phyloP scores from a whole-genome alignment of 2,329 filamentous ascomycete species.

The Beauveria sp. region DNA sequence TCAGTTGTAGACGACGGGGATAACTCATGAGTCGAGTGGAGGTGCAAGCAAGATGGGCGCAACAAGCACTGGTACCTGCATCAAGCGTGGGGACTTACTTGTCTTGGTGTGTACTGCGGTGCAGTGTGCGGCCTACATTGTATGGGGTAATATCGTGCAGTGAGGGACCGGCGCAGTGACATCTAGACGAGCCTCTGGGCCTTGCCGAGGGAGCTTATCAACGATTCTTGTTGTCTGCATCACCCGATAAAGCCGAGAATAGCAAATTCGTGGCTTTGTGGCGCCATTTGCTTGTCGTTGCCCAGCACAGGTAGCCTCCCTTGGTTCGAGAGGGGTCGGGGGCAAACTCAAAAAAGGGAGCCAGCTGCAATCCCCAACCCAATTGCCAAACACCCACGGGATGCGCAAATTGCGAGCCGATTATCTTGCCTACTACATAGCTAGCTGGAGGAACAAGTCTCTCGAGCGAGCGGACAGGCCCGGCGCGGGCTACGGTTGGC shows the following conservation, averaged over 20 bases:
- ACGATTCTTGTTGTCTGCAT: not conserved
- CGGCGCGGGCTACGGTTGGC: not conserved
- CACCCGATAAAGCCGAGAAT: not conserved
- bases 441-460: not conserved
- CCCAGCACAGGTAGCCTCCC: not conserved
- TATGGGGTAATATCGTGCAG: not conserved
- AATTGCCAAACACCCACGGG: not conserved
- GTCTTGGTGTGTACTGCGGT: not conserved
- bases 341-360: slow-evolving; percentile 2
- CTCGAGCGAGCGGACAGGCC: not conserved
- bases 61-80: not conserved
- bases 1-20: not conserved
- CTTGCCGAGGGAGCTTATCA: no score
- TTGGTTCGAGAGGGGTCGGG: slow-evolving; percentile 2
- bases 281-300: not conserved
- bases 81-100: not conserved
- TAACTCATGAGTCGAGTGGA: not conserved
- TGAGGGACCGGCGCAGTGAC: not conserved
- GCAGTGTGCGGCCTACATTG: no score
- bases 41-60: not conserved
- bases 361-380: not conserved
- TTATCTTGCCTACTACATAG: not conserved
- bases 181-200: not conserved
- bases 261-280: not conserved
- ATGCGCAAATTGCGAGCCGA: not conserved